These are phyloP conservation scores for Dendrostoma leiphaemia DNA, from an alignment of 2,329 filamentous ascomycete genomes.

Conservation along the genomic window DNA sequence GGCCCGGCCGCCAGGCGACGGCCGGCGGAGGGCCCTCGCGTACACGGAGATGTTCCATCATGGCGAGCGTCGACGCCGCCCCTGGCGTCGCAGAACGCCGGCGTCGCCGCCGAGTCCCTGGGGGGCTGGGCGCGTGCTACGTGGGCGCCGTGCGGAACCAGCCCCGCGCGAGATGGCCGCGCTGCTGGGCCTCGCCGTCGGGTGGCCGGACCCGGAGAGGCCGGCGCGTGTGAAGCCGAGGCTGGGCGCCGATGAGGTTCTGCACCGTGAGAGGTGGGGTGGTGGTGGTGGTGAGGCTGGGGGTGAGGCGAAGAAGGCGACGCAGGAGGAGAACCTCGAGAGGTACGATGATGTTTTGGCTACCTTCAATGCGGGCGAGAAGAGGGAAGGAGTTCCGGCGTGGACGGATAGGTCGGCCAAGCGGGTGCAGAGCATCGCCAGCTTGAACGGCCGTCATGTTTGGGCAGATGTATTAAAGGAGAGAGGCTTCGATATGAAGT, in stretches of 20 bases:
- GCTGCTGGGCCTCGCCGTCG: conserved; percentile 28
- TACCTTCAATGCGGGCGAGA: neutral
- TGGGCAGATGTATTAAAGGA: conserved; percentile 1
- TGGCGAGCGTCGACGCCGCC: conserved; percentile 30
- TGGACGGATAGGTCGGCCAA: conserved; percentile 3
- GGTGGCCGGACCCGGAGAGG: conserved; percentile 23
- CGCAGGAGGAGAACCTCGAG: neutral
- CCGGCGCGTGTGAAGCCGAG: conserved; percentile 28
- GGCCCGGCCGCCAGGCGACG: conserved; percentile 22
- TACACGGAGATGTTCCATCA: conserved; percentile 32
- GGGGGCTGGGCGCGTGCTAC: conserved; percentile 31
- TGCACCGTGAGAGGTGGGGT: conserved; percentile 1
- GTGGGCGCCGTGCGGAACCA: conserved; percentile 30
- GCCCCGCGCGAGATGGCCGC: conserved; percentile 26
- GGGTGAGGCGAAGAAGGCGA: neutral
- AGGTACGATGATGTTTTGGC: neutral
- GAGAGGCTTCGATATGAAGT: conserved; percentile 4
- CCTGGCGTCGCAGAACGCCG: conserved; percentile 31
- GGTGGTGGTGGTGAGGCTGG: neutral
- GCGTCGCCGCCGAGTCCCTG: conserved; percentile 29
- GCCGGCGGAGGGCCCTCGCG: no score
- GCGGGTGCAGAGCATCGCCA: neutral
- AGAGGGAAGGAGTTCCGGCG: neutral
- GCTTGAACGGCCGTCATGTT: neutral
- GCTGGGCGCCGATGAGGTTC: conserved; percentile 15